Conservation (phyloP, 176 grass and related monocot genomes). For the Ensete ventricosum region DNA sequence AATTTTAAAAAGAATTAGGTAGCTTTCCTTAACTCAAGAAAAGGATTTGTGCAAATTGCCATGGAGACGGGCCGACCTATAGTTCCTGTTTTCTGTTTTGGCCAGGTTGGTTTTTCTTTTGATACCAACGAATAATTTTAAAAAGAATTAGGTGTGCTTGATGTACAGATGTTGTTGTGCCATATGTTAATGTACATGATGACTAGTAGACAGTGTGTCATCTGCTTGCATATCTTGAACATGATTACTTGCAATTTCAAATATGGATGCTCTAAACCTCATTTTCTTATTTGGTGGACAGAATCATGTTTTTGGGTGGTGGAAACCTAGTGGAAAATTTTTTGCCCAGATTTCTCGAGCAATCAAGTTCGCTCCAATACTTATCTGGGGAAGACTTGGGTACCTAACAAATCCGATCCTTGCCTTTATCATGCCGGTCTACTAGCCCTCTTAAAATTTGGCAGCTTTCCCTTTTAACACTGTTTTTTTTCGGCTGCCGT, state of each 20-base stretch:
- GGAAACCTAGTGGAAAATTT: constrained; percentile 74
- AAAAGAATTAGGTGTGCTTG: neutral
- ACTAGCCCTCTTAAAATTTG: neutral
- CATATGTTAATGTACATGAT: neutral
- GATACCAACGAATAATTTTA: neutral
- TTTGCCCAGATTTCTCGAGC: constrained; percentile 77
- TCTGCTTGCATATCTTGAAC: neutral
- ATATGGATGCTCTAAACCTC: neutral
- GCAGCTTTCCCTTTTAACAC: constrained; percentile 13
- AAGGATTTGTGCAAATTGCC: constrained; percentile 84
- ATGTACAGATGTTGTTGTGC: neutral
- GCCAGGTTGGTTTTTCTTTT: constrained; percentile 45
- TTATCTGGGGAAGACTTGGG: constrained; percentile 85
- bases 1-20: constrained; percentile 34
- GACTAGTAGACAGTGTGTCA: too few relatives aligned
- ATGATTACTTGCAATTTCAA: too few relatives aligned
- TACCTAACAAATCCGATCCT: constrained; percentile 12
- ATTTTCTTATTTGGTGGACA: constrained; percentile 19
- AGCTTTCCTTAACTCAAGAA: constrained; percentile 86
- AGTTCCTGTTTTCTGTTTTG: constrained; percentile 70
- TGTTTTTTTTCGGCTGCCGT: too few relatives aligned
- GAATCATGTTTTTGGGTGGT: constrained; percentile 77
- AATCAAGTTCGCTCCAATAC: constrained; percentile 82
- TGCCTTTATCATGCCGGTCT: neutral
- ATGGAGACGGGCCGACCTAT: constrained; percentile 70